Percentiles rank a stretch among this genome's conserved stretches.
Conservation (phyloP, 2,329 filamentous ascomycete species). For the Orbilia blumenaviensis region DNA sequence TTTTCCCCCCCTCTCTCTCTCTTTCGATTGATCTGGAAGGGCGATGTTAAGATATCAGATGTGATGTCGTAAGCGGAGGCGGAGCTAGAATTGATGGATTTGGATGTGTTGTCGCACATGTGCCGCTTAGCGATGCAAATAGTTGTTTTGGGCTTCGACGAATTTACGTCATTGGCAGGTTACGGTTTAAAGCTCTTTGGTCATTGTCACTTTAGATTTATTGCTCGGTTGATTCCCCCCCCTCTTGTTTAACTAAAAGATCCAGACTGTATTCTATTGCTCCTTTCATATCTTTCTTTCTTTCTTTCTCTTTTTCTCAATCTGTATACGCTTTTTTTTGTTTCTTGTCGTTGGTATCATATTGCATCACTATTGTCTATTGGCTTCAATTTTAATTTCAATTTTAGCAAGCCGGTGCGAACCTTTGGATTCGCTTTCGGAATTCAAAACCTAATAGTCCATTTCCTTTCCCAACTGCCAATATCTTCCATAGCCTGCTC, state of each 20-base stretch:
- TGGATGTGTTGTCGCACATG: background rate
- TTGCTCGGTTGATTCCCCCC: too few species aligned
- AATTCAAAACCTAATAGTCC: conserved; percentile 1
- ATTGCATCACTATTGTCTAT: background rate
- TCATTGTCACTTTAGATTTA: background rate
- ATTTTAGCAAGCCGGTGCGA: too few species aligned
- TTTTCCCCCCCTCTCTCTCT: too few species aligned
- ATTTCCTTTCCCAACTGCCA: background rate
- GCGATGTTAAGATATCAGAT: background rate
- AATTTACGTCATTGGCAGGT: conserved; percentile 1
- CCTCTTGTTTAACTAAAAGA: background rate
- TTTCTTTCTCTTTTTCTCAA: background rate
- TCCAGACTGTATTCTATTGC: background rate
- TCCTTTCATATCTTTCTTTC: background rate
- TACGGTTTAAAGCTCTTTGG: background rate
- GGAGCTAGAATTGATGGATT: background rate
- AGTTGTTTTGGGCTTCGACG: background rate
- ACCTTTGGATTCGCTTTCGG: too few species aligned
- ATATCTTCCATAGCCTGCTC: background rate
- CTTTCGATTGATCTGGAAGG: conserved; percentile 7
- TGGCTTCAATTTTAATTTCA: too few species aligned
- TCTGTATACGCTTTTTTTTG: background rate
- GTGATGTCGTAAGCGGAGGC: background rate
- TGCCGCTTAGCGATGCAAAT: conserved; percentile 1
- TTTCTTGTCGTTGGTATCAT: background rate